Conservation (phyloP, 345 rosid species). For the Gynandropsis gynandra region DNA sequence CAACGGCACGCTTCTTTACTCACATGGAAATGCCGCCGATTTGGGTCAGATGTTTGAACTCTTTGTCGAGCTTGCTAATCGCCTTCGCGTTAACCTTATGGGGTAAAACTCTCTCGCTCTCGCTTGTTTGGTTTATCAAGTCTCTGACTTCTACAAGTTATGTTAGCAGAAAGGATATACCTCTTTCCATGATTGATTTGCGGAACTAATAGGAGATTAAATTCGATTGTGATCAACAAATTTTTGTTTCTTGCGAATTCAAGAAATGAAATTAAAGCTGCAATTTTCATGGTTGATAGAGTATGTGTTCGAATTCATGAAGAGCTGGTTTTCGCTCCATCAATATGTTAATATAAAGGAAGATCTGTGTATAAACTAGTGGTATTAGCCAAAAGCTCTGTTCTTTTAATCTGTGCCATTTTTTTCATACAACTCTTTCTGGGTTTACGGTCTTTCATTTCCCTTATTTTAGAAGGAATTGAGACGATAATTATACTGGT, state of each 20-base stretch:
- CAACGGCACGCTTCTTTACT: slow-evolving; percentile 70
- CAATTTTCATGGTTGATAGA: not conserved
- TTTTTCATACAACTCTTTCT: no score
- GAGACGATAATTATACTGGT: no score
- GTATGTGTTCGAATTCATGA: no score
- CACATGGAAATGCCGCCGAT: slow-evolving; percentile 99
- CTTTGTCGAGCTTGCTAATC: slow-evolving; percentile 73
- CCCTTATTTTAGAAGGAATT: no score
- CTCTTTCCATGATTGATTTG: slow-evolving; percentile 3
- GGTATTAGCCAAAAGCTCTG: no score
- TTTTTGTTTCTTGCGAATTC: not conserved
- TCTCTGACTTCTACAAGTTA: not conserved
- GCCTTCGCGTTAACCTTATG: slow-evolving; percentile 83
- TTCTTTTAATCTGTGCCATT: no score
- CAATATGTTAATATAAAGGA: no score
- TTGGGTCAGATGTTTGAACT: slow-evolving; percentile 97
- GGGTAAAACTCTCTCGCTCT: slow-evolving; percentile 42
- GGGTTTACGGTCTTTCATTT: no score
- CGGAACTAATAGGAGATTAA: not conserved
- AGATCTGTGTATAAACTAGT: no score
- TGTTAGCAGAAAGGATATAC: not conserved
- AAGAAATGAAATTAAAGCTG: not conserved
- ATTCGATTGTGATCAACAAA: slow-evolving; percentile 1
- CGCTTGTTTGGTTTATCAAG: not conserved
- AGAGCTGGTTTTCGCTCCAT: no score